These are phyloP conservation scores for Phytophthora idaei DNA, from an alignment of 352 stramenopile genomes.

Conservation along the genomic window DNA sequence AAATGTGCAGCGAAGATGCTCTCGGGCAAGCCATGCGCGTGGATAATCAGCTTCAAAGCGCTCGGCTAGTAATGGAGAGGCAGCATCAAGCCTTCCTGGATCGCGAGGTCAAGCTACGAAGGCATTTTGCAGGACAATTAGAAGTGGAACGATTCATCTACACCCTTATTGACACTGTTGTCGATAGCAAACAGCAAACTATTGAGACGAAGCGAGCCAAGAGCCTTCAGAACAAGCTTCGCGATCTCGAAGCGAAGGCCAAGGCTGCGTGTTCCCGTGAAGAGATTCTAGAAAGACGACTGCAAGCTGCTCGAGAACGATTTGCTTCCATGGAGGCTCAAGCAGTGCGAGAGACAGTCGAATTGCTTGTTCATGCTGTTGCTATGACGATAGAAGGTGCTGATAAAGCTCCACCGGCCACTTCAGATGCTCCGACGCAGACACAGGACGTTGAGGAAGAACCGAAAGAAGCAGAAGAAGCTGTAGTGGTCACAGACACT, in stretches of 20 bases:
- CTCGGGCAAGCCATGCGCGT: conserved; percentile 29
- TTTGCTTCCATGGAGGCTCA: conserved; percentile 46
- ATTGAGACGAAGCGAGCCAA: conserved; percentile 13
- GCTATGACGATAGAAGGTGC: conserved; percentile 40
- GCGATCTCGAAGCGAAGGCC: conserved; percentile 36
- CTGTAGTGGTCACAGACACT: neutral
- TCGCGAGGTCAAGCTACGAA: conserved; percentile 20
- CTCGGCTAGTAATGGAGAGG: conserved; percentile 13
- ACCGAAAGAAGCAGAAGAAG: neutral
- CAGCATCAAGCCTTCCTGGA: conserved; percentile 24
- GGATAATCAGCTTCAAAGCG: conserved; percentile 17
- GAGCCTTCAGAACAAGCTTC: conserved; percentile 43
- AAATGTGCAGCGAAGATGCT: conserved; percentile 53
- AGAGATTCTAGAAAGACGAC: conserved; percentile 31
- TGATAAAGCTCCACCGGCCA: conserved; percentile 8
- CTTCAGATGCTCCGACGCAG: conserved; percentile 18
- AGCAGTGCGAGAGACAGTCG: conserved; percentile 50
- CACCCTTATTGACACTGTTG: conserved; percentile 48
- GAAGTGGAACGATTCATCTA: conserved; percentile 38
- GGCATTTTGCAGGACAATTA: conserved; percentile 18
- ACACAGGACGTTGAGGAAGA: conserved; percentile 13
- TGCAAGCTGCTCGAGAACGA: conserved; percentile 33
- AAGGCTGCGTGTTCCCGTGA: conserved; percentile 35
- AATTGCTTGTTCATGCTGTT: conserved; percentile 44
- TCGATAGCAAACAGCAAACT: conserved; percentile 48